Evolutionary conservation across 140 eudicot species (phyloP), one percentile per base, ranked within the genome.

Genomic region (Flaveria floridana): DNA sequence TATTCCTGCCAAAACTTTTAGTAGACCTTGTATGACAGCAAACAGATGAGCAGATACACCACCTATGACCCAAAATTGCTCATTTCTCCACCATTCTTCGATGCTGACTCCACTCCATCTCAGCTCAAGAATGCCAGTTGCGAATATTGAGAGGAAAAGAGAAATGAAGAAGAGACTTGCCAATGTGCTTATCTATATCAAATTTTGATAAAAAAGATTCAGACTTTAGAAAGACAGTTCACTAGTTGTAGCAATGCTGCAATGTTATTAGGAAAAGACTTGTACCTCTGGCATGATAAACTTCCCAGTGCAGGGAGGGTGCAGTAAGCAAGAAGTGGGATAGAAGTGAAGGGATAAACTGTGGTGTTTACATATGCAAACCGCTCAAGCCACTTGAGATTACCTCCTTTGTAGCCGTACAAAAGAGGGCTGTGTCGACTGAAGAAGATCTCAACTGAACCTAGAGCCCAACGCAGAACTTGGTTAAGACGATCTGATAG

Each of bases 51-150:
- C 98, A 4, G 98, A 92, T 14, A 92, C 85, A 44, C 98, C 98
- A 71, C 98, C 98, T 6, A 92, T 92, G 51, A 92, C 98, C 98
- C 98, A 92, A 82, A 92, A 92, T 56, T 92, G 98, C 84, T 92
- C 98, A 46, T 92, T 93, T 79, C 98, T 88, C 98, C 98, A 93
- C 98, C 98, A 93, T 74, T 93, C 98, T 79, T 93, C 98, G 23
- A 93, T 93, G 89, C 96, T 88, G 28, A 93, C 98, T 72, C 98
- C 98, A 66, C 98, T 93, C 98, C 98, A 93, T 81, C 95, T 78
- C 37, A 93, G 91, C 89, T 93, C 98, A 56, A 93, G 96, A 72
- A 93, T 93, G n/a, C 98, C 98, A 20, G 98, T 89, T 13, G 86
- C 77, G 76, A 89, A 87, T 77, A 93, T 93, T 14, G 98, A 93